Percentiles rank a stretch among this genome's conserved stretches.
phyloP scores from a whole-genome alignment of 768 basidiomycete species.

The Fistulinella prunicolor region DNA sequence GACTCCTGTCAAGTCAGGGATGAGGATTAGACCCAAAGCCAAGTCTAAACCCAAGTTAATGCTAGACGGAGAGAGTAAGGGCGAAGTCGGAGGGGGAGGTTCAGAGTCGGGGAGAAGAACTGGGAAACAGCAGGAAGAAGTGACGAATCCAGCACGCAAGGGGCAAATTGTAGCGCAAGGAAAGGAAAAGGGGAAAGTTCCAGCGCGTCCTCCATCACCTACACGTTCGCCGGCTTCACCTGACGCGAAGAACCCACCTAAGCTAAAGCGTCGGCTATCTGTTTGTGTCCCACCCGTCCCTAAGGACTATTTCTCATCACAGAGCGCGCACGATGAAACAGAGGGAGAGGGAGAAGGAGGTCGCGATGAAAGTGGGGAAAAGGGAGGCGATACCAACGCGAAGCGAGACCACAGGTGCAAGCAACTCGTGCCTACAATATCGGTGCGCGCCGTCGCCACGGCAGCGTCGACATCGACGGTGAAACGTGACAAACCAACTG shows the following conservation, averaged over 20 bases:
- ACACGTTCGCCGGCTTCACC: slow-evolving; percentile 6
- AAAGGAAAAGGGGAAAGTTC: neutral
- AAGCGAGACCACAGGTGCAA: neutral
- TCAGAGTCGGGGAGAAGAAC: neutral
- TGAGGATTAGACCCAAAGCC: slow-evolving; percentile 23
- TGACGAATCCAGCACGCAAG: neutral
- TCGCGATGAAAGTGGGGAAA: neutral
- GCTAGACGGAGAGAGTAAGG: neutral
- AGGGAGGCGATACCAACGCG: neutral
- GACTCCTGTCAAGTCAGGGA: slow-evolving; percentile 27
- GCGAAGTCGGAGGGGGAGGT: slow-evolving; percentile 1
- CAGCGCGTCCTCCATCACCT: neutral
- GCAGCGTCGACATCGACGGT: slow-evolving; percentile 21
- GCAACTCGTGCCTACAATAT: slow-evolving; percentile 15
- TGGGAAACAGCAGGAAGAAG: neutral
- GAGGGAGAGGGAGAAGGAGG: neutral
- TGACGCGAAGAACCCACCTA: neutral
- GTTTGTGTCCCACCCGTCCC: slow-evolving; percentile 30
- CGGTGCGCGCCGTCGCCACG: slow-evolving; percentile 20
- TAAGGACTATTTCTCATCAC: slow-evolving; percentile 17
- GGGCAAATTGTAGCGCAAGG: neutral
- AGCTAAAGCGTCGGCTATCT: slow-evolving; percentile 23
- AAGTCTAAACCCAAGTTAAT: slow-evolving; percentile 1
- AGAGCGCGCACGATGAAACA: neutral
- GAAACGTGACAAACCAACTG: slow-evolving; percentile 15